phyloP scores from a whole-genome alignment of 1,139 yeast genomes.

The Geotrichum aggregatum region DNA sequence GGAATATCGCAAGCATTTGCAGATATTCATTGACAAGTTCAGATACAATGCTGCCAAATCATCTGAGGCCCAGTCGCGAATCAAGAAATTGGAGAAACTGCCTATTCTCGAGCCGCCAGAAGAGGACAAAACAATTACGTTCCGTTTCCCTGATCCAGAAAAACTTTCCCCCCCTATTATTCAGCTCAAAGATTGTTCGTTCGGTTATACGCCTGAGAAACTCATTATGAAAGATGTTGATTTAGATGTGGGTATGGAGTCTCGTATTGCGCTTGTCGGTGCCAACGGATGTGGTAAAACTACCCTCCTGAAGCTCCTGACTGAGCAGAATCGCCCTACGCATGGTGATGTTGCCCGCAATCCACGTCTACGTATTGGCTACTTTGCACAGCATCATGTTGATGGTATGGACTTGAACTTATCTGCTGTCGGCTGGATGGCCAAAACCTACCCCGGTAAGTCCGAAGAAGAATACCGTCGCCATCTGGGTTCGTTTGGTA shows the following conservation, averaged over 20 bases:
- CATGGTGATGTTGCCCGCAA: constrained; percentile 74
- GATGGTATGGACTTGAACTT: constrained; percentile 91
- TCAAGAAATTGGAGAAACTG: constrained; percentile 88
- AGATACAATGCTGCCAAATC: constrained; percentile 97
- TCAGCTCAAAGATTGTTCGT: constrained; percentile 79
- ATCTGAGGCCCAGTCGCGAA: constrained; percentile 95
- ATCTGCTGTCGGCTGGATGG: constrained; percentile 94
- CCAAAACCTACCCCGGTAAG: constrained; percentile 83
- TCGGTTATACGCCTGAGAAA: constrained; percentile 70
- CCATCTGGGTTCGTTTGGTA: constrained; percentile 94
- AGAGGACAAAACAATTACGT: constrained; percentile 78
- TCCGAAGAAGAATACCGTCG: constrained; percentile 96
- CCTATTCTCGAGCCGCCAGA: constrained; percentile 93
- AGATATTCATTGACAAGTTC: constrained; percentile 89
- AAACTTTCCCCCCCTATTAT: constrained; percentile 88
- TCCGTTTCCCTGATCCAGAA: constrained; percentile 95
- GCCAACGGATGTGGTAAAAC: constrained; percentile 99
- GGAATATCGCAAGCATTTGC: constrained; percentile 92
- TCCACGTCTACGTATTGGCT: constrained; percentile 86
- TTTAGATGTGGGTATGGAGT: constrained; percentile 85
- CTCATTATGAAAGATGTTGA: constrained; percentile 70
- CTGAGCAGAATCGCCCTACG: constrained; percentile 70
- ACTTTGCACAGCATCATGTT: constrained; percentile 98
- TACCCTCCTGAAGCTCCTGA: constrained; percentile 76
- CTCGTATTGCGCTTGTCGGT: constrained; percentile 94